phyloP scores from a whole-genome alignment of 1,284 basidiomycete genomes.

The Somion occarium region DNA sequence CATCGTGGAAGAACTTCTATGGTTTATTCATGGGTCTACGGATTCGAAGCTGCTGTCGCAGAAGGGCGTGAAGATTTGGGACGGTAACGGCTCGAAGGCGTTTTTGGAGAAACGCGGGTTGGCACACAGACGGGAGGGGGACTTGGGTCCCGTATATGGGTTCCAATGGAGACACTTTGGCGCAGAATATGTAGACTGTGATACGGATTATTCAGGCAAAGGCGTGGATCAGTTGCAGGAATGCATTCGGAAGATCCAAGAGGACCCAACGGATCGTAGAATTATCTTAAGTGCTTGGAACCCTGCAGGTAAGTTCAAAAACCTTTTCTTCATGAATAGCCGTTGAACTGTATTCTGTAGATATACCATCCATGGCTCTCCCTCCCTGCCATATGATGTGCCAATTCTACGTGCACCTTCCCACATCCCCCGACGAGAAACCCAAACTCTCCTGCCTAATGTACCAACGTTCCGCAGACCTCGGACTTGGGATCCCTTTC shows the following conservation, averaged over 20 bases:
- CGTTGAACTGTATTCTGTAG: slow-evolving; percentile 35
- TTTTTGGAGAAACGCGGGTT: slow-evolving; percentile 87
- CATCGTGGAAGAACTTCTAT: slow-evolving; percentile 92
- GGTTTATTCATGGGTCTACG: slow-evolving; percentile 89
- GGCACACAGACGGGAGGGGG: slow-evolving; percentile 82
- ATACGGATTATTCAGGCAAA: slow-evolving; percentile 79
- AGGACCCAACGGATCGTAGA: slow-evolving; percentile 92
- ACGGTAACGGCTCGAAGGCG: slow-evolving; percentile 88
- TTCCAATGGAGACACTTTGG: slow-evolving; percentile 99
- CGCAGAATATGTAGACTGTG: slow-evolving; percentile 81
- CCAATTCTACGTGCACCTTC: slow-evolving; percentile 95
- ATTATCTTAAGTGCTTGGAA: slow-evolving; percentile 98
- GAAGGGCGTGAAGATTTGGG: slow-evolving; percentile 97
- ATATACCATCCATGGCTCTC: slow-evolving; percentile 91
- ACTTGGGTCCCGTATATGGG: slow-evolving; percentile 95
- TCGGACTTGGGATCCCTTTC: slow-evolving; percentile 96
- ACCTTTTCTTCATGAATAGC: too few species aligned
- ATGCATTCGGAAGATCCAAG: slow-evolving; percentile 88
- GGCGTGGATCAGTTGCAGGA: slow-evolving; percentile 93
- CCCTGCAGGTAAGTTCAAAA: slow-evolving; percentile 68
- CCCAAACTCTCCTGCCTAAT: slow-evolving; percentile 90
- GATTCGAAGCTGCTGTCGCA: slow-evolving; percentile 75
- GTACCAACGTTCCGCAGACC: slow-evolving; percentile 97
- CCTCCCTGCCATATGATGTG: slow-evolving; percentile 99
- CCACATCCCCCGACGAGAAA: slow-evolving; percentile 49